Base-by-base conservation (phyloP, 2,329 filamentous ascomycete species). In the Fusarium verrucosum region DNA sequence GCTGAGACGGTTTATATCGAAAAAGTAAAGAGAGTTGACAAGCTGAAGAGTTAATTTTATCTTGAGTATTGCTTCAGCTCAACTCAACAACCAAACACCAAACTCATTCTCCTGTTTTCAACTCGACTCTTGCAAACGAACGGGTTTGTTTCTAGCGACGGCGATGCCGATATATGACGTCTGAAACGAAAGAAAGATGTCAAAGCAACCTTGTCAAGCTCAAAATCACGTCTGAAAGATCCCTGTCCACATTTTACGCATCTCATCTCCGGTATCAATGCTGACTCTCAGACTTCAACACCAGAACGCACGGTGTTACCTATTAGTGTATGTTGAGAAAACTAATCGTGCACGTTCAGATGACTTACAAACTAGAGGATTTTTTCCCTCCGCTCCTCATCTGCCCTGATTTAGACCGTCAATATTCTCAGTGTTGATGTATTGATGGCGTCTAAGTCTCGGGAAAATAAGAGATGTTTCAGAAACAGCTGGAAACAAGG, bases 181-280 rank as follows among this genome's bases (percentile, higher is more conserved):
- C 63, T 71, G 63, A 70, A 71, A 70, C 65, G 52, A 59, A 62
- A 55, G 49, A 46, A 28, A 40, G 38, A 59, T 33, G 43, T 50
- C 58, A 44, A 46, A 47, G 53, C 43, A 58, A 64, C 67, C 62
- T 66, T 65, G 67, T 58, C 58, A 62, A 71, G 62, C 68, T 72
- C 68, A 72, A 63, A 67, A 70, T 65, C 65, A 71, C 66, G 66
- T 70, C 68, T 68, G 66, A 69, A 26, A 32, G 52, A 72, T 70
- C 70, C 70, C 70, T 72, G 70, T 56, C 42, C 52, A 14, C 22
- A 20, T 54, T 52, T 45, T 50, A 55, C 62, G 65, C 53, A 71
- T 46, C 70, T 72, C 70, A 72, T 72, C 65, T 72, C 70, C 70
- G 70, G 20, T 37, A 38, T 67, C 49, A 68, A 72, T 72, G 70